Conservation (phyloP, 768 basidiomycete genomes). For the Cubamyces sp. region DNA sequence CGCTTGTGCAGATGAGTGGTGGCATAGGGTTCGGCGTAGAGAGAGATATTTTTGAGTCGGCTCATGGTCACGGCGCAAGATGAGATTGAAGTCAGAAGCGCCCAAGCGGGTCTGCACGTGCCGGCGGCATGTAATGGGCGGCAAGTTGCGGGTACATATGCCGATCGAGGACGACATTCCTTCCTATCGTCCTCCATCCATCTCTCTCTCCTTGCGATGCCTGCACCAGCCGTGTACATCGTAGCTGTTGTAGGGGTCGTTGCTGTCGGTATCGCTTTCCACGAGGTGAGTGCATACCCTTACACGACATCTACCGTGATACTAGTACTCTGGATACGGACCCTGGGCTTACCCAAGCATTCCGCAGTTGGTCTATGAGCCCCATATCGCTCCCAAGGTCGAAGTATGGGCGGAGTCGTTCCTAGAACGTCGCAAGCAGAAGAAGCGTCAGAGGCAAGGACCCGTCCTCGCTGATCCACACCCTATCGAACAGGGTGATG, state of each 20-base stretch:
- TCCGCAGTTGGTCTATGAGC: slow-evolving; percentile 67
- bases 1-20: too few relatives aligned
- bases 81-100: too few relatives aligned
- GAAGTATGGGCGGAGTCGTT: slow-evolving; percentile 48
- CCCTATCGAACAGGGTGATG: slow-evolving; percentile 21
- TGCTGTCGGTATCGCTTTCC: slow-evolving; percentile 57
- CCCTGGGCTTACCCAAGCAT: neutral
- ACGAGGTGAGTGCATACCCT: slow-evolving; percentile 49
- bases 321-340: neutral
- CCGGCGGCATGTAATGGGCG: neutral
- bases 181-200: slow-evolving; percentile 23
- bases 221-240: slow-evolving; percentile 50
- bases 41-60: too few relatives aligned
- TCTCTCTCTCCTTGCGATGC: slow-evolving; percentile 34
- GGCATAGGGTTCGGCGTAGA: too few relatives aligned
- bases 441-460: slow-evolving; percentile 33
- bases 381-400: slow-evolving; percentile 64
- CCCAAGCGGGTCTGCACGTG: neutral
- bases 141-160: slow-evolving; percentile 11
- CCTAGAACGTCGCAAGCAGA: slow-evolving; percentile 36
- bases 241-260: slow-evolving; percentile 52
- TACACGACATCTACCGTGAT: neutral
- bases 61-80: too few relatives aligned
- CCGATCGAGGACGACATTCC: neutral
- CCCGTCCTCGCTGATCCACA: slow-evolving; percentile 27